phyloP scores from a whole-genome alignment of 1,284 basidiomycete species.

The Rhodotorula sp. region DNA sequence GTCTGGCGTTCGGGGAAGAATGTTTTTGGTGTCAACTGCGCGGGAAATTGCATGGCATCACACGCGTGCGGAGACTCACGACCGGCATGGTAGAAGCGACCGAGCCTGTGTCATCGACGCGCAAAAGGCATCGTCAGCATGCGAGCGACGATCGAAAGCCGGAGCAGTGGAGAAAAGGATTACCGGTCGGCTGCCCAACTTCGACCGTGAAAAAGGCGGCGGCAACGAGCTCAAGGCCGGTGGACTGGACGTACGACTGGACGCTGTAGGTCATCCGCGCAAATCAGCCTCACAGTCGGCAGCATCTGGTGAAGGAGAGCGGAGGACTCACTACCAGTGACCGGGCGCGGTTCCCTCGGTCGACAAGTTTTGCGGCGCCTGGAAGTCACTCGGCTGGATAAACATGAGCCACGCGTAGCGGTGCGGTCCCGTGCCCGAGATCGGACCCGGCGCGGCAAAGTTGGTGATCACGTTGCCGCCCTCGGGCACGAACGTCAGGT shows the following conservation, averaged over 20 bases:
- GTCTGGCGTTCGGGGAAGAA: slow-evolving; percentile 37
- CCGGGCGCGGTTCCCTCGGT: slow-evolving; percentile 56
- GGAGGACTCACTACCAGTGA: slow-evolving; percentile 51
- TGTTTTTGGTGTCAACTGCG: too few relatives aligned
- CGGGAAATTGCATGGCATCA: background rate
- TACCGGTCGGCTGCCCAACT: slow-evolving; percentile 25
- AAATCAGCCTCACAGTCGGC: too few relatives aligned
- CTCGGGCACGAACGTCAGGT: slow-evolving; percentile 27
- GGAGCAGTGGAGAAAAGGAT: background rate
- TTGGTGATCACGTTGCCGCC: slow-evolving; percentile 51
- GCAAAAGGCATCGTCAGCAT: background rate
- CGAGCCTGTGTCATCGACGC: slow-evolving; percentile 7
- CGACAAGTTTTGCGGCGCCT: slow-evolving; percentile 59
- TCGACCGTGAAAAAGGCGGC: slow-evolving; percentile 68
- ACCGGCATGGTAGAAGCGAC: slow-evolving; percentile 34
- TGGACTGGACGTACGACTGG: slow-evolving; percentile 45
- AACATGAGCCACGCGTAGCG: slow-evolving; percentile 67
- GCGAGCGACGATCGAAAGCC: background rate
- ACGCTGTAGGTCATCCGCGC: slow-evolving; percentile 36
- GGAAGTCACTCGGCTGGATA: slow-evolving; percentile 62
- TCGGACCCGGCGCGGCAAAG: slow-evolving; percentile 65
- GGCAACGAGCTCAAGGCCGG: slow-evolving; percentile 49
- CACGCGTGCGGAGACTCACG: background rate
- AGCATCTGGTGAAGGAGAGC: background rate
- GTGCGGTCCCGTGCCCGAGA: slow-evolving; percentile 29